Evolutionary conservation across 2,329 filamentous ascomycete genomes (phyloP), one percentile per base, ranked within the genome.

Genomic region (Sporothrix pseudoabietina): DNA sequence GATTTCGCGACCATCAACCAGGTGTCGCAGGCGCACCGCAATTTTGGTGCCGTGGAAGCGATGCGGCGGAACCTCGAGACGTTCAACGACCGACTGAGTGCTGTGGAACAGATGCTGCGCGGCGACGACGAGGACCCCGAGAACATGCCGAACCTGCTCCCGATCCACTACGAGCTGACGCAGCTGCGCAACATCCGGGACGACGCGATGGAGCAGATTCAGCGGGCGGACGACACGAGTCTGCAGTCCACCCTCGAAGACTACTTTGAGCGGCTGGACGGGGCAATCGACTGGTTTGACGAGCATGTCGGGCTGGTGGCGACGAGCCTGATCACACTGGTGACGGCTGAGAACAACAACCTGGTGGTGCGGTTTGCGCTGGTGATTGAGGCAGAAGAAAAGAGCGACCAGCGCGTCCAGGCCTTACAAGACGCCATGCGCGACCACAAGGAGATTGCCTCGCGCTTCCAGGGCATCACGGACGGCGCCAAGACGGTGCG

Each of bases 161-260:
- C 91, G 54, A 90, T 95, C 71, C 96, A 99, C 83, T 97, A 95
- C 85, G 94, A 95, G 80, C 88, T 99, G 78, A 98, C 94, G 4
- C 90, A 93, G 82, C 85, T 99, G 81, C 88, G 96, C 75, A 97
- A 99, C 81, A 97, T 99, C 76, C 90, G 94, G 74, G 96, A 98
- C 83, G 93, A 97, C 82, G 95, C 96, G 44, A 94, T 98, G 88
- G 94, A 97, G 79, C 96, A 99, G 86, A 97, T 98, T 79, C 90
- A 91, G 80, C 87, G 91, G 76, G 89, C 91, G 14, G 87, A 91
- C 75, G 93, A 96, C 78, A 81, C 85, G 9, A 91, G 92, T 77
- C 86, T 96, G 74, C 91, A 95, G 80, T 88, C 88, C 69, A 98
- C 95, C 1, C 83, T 99, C 69, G 90, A 94, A 78, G 94, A 98